Percentiles rank a stretch among this genome's conserved stretches.
Conservation (phyloP, 106 monocot species). For the Dioscorea alata region DNA sequence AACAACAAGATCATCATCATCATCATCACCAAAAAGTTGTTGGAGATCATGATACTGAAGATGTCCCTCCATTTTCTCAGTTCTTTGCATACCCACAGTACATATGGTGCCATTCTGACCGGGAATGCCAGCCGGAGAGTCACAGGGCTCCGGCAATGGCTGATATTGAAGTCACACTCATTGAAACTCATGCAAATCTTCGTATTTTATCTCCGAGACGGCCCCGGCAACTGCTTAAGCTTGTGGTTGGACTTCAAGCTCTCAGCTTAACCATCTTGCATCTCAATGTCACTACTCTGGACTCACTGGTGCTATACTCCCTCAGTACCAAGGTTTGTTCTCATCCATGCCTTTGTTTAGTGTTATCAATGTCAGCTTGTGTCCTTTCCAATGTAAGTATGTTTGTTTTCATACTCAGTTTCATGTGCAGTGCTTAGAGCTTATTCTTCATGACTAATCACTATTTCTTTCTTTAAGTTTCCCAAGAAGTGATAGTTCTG, state of each 20-base stretch:
- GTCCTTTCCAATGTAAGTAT: too few relatives aligned
- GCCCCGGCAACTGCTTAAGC: constrained; percentile 70
- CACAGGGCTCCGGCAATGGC: constrained; percentile 34
- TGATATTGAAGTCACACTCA: constrained; percentile 74
- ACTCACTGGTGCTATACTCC: constrained; percentile 78
- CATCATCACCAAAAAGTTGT: too few relatives aligned
- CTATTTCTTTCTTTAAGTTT: too few relatives aligned
- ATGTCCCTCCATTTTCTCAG: constrained; percentile 59
- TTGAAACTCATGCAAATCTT: constrained; percentile 73
- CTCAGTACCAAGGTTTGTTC: constrained; percentile 71
- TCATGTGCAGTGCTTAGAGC: too few relatives aligned
- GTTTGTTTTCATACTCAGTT: too few relatives aligned
- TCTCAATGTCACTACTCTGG: constrained; percentile 74
- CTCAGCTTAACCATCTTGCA: constrained; percentile 69
- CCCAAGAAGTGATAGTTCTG: too few relatives aligned
- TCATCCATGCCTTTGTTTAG: not conserved
- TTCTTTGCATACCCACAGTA: constrained; percentile 90
- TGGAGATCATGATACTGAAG: not conserved
- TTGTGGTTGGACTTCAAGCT: constrained; percentile 66
- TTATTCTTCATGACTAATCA: too few relatives aligned
- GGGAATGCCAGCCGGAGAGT: constrained; percentile 22
- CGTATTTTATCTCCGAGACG: constrained; percentile 49
- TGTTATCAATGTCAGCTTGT: too few relatives aligned
- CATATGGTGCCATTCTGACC: constrained; percentile 58
- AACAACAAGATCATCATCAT: not conserved